A percentile compares a stretch with the other conserved stretches of the same genome.
phyloP scores from a whole-genome alignment of 352 stramenopile genomes.

The Blastocystis sp. region DNA sequence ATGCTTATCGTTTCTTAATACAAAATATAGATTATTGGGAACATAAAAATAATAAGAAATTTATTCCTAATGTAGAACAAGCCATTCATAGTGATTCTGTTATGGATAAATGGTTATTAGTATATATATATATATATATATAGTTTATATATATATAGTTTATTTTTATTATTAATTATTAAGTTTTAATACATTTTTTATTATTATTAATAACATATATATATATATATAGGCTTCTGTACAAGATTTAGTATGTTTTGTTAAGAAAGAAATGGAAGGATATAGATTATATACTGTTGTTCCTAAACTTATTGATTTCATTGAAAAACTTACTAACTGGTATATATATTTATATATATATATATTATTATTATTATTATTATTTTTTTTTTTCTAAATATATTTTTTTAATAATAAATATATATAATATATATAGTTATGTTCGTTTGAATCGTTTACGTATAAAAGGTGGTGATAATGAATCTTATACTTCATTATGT shows the following conservation, averaged over 20 bases:
- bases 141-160: background rate
- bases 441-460: conserved; percentile 89
- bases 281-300: conserved; percentile 98
- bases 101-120: conserved; percentile 93
- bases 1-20: conserved; percentile 93
- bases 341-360: too few species aligned
- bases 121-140: background rate
- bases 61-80: conserved; percentile 65
- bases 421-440: too few species aligned
- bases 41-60: conserved; percentile 55
- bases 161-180: too few species aligned
- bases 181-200: too few species aligned
- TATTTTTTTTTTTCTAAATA: too few species aligned
- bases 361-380: too few species aligned
- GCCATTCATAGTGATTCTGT: conserved; percentile 74
- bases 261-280: conserved; percentile 83
- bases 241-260: conserved; percentile 86
- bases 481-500: conserved; percentile 59
- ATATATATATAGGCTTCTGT: conserved; percentile 55
- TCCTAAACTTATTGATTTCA: conserved; percentile 83
- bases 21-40: conserved; percentile 79
- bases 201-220: too few species aligned
- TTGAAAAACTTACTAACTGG: conserved; percentile 96
- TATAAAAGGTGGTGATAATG: conserved; percentile 73
- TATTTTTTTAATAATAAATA: too few species aligned